These are phyloP conservation scores for Passalora sequoiae DNA, from an alignment of 2,329 filamentous ascomycete genomes.

Conservation along the genomic window DNA sequence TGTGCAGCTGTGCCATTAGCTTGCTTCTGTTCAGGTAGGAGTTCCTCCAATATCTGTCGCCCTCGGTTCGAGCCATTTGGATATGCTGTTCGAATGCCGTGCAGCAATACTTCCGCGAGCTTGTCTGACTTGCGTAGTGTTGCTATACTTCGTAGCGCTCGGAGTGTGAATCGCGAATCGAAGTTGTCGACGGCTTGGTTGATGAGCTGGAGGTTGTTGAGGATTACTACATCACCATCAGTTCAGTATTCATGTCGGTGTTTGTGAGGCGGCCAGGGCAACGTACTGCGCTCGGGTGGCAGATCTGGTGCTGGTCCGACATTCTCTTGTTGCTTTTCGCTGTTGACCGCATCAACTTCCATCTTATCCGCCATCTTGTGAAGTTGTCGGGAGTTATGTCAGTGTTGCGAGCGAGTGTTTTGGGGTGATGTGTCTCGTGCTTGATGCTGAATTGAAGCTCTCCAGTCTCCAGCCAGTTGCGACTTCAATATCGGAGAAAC, in stretches of 20 bases:
- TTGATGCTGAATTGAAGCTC: conserved; percentile 16
- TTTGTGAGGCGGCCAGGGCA: conserved; percentile 16
- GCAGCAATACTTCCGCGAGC: conserved; percentile 31
- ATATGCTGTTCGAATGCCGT: conserved; percentile 33
- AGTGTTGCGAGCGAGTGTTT: conserved; percentile 10
- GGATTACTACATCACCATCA: conserved; percentile 65
- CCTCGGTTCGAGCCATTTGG: conserved; percentile 29
- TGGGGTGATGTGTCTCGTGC: conserved; percentile 14
- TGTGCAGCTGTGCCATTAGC: conserved; percentile 17
- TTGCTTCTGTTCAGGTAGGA: conserved; percentile 25
- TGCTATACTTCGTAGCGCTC: conserved; percentile 90
- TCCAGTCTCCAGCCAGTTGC: neutral
- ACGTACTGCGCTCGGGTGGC: conserved; percentile 32
- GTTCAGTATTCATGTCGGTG: conserved; percentile 16
- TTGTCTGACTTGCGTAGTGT: conserved; percentile 76
- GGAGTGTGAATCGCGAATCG: conserved; percentile 89
- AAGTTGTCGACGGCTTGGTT: conserved; percentile 90
- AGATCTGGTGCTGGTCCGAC: conserved; percentile 35
- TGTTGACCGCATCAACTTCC: conserved; percentile 38
- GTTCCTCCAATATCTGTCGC: conserved; percentile 31
- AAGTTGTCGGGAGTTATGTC: conserved; percentile 6
- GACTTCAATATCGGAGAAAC: neutral
- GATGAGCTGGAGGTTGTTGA: conserved; percentile 84
- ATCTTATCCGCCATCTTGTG: conserved; percentile 46
- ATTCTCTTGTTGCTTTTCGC: conserved; percentile 38